phyloP scores from a whole-genome alignment of 2,329 filamentous ascomycete genomes.

The Aspergillaceae sp. region DNA sequence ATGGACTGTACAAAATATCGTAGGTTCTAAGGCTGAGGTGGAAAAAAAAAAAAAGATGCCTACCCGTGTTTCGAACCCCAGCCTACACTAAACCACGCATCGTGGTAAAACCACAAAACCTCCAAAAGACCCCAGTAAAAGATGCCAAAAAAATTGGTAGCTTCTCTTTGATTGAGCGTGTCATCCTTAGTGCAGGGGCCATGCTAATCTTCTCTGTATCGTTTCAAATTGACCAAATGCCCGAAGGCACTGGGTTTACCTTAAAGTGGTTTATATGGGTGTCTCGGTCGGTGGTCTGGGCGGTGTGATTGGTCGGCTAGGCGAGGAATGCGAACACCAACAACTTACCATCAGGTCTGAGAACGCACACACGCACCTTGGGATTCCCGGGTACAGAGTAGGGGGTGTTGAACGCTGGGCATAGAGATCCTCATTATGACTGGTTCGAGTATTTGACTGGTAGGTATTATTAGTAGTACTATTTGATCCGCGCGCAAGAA shows the following conservation, averaged over 20 bases:
- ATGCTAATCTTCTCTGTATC: constrained; percentile 75
- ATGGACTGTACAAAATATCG: too few species aligned
- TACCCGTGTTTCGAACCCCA: constrained; percentile 5
- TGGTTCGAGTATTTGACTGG: too few species aligned
- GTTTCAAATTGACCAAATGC: constrained; percentile 59
- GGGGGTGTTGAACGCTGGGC: too few species aligned
- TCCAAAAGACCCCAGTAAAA: constrained; percentile 10
- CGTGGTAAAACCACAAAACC: constrained; percentile 2
- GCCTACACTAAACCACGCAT: background rate
- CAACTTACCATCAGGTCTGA: background rate
- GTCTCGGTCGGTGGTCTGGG: background rate
- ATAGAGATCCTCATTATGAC: too few species aligned
- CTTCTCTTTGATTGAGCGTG: constrained; percentile 77
- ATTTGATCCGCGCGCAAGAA: too few species aligned
- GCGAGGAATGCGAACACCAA: background rate
- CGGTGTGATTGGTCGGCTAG: constrained; percentile 4
- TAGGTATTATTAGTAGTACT: too few species aligned
- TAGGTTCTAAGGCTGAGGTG: background rate
- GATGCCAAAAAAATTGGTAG: constrained; percentile 55
- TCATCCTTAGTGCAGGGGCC: constrained; percentile 89
- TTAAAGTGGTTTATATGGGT: constrained; percentile 16
- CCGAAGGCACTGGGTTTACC: constrained; percentile 28
- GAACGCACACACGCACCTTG: background rate
- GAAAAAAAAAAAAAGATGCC: background rate
- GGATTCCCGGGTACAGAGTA: too few species aligned